A percentile compares a stretch with the other conserved stretches of the same genome.
phyloP scores from a whole-genome alignment of 2,329 filamentous ascomycete species.

The Aspergillus sp. region DNA sequence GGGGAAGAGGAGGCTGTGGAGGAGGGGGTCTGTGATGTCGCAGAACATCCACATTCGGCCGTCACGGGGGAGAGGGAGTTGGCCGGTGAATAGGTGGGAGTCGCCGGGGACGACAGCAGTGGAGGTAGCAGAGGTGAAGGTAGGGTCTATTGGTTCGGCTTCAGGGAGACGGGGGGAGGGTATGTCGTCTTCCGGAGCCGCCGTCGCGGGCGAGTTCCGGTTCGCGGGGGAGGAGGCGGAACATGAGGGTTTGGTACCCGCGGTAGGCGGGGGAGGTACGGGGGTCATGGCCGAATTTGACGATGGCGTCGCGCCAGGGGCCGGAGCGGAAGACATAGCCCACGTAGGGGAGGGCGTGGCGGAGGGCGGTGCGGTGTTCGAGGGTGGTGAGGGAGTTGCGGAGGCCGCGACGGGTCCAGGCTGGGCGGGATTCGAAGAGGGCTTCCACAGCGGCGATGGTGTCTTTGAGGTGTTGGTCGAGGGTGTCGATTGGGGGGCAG shows the following conservation, averaged over 20 bases:
- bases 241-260: conserved; percentile 83
- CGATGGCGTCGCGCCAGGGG: conserved; percentile 83
- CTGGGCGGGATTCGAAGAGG: conserved; percentile 68
- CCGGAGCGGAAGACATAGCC: conserved; percentile 92
- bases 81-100: conserved; percentile 76
- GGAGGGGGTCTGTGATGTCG: conserved; percentile 78
- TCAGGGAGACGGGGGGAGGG: conserved; percentile 18
- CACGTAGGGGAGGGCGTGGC: conserved; percentile 74
- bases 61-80: conserved; percentile 63
- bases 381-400: conserved; percentile 62
- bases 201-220: conserved; percentile 27
- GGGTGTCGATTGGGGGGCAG: conserved; percentile 45
- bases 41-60: conserved; percentile 93
- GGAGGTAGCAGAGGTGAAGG: conserved; percentile 3
- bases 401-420: conserved; percentile 81
- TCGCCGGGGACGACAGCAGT: conserved; percentile 4
- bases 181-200: conserved; percentile 24
- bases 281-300: conserved; percentile 83
- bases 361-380: conserved; percentile 54
- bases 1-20: conserved; percentile 62
- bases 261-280: conserved; percentile 70
- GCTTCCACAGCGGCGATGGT: conserved; percentile 61
- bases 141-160: conserved; percentile 1
- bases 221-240: conserved; percentile 57
- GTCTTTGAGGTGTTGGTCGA: conserved; percentile 56